These are phyloP conservation scores for Coelastrella sp. DNA, from an alignment of 139 green algal genomes.

Conservation along the genomic window DNA sequence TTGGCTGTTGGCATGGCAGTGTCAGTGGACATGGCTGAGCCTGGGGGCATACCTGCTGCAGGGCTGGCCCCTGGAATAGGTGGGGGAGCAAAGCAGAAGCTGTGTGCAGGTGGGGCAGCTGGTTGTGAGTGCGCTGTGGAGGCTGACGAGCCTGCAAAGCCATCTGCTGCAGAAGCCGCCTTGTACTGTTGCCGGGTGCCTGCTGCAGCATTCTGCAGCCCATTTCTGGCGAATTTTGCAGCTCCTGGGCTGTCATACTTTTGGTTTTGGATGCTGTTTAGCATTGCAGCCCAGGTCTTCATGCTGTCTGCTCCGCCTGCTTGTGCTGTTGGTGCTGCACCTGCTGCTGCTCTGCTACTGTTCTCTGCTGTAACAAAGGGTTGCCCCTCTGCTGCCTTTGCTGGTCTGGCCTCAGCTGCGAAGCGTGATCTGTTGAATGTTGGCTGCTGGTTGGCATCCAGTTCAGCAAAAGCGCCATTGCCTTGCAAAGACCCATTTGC, in stretches of 20 bases:
- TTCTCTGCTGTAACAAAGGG: neutral
- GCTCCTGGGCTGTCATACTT: conserved; percentile 37
- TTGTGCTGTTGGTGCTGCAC: neutral
- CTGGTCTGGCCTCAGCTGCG: conserved; percentile 9
- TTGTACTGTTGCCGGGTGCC: neutral
- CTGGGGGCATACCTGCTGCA: conserved; percentile 23
- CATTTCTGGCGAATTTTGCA: neutral
- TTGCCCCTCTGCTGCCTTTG: neutral
- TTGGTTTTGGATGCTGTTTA: conserved; percentile 37
- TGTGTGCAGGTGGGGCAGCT: conserved; percentile 13
- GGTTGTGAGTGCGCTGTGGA: neutral
- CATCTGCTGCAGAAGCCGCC: neutral
- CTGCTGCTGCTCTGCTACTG: neutral
- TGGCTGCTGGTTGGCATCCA: conserved; percentile 35
- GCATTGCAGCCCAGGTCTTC: conserved; percentile 18
- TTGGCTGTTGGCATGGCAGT: neutral
- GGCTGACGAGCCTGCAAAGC: neutral
- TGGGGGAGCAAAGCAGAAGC: neutral
- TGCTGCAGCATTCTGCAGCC: neutral
- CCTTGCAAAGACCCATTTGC: neutral
- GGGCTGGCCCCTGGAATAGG: neutral
- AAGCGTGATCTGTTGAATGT: conserved; percentile 15
- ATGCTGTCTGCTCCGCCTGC: neutral
- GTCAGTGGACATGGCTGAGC: conserved; percentile 32
- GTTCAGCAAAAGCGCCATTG: conserved; percentile 40